Evolutionary conservation across 1,139 yeast species (phyloP), one percentile per base, ranked within the genome.

Genomic region (Protomyces lactucae-debilis): DNA sequence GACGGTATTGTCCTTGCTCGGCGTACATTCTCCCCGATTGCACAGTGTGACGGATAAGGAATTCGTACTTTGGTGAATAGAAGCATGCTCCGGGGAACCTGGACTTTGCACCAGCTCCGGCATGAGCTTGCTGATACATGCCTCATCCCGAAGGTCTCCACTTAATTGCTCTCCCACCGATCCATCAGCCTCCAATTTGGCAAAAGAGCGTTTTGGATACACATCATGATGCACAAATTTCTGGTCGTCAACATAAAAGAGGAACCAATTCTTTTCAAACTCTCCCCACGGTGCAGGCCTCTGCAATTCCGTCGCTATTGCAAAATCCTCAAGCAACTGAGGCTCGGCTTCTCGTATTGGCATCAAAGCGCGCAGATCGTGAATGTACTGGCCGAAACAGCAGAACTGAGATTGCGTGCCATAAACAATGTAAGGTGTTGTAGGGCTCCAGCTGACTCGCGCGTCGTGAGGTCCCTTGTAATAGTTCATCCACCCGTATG

Each of bases 391-490:
- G 9, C 63, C 63, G 18, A 52, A 59, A n/a, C 63, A 59, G 14
- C 57, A 37, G 16, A 39, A 52, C 3, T 23, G 52, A 3, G 63
- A 59, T 16, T 59, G 53, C 8, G 63, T 51, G 9, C 63, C 63
- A 21, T 52, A 59, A 8, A 59, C 12, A 18, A 52, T 51, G 21
- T 46, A 28, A 3, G 63, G 63, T 10, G 25, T 52, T 2, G 45
- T 36, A 8, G 63, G 63, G 16, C 63, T 51, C 28, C 54, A 59
- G 45, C 53, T 52, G 40, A 59, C 52, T 1, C 63, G 52, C 23
- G 63, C 63, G 28, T 59, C 63, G 46, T 59, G 63, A 4, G 63
- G 63, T n/a, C 63, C 63, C 9, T 52, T 45, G 12, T 52, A 40
- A 4, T 9, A 37, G 23, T 45, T 25, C 48, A 52, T 36, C 25